Evolutionary conservation across 192 early-diverging fungal genomes (phyloP).

Genomic region (Rhizophagus sp.): DNA sequence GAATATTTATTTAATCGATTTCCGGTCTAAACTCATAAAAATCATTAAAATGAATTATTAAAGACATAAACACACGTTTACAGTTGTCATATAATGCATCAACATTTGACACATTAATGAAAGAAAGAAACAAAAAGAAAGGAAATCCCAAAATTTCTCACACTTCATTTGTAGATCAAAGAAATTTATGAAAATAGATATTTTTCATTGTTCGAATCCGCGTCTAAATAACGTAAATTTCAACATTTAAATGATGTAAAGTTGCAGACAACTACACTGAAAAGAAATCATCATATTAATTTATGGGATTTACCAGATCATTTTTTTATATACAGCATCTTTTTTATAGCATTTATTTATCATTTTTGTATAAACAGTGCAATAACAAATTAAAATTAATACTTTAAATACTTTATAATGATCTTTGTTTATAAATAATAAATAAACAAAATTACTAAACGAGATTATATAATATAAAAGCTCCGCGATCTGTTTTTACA

Average conservation of each 20-base stretch:
- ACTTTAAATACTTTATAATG: too few species aligned
- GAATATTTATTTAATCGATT: not conserved
- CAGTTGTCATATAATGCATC: not conserved
- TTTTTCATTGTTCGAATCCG: not conserved
- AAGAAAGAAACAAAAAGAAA: too few species aligned
- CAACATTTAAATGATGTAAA: not conserved
- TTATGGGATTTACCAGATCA: not conserved
- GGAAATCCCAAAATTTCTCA: too few species aligned
- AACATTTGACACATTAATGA: not conserved
- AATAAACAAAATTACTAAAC: not conserved
- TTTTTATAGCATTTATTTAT: too few species aligned
- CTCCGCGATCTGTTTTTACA: not conserved
- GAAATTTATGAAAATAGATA: not conserved
- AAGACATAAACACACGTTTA: not conserved
- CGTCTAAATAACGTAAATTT: not conserved
- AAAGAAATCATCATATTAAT: too few species aligned
- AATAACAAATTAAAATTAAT: not conserved
- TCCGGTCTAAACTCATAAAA: not conserved
- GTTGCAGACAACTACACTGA: not conserved
- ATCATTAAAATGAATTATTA: not conserved
- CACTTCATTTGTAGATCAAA: not conserved
- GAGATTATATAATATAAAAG: not conserved
- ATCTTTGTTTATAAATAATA: not conserved
- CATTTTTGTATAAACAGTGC: too few species aligned
- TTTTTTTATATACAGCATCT: not conserved